Base-by-base conservation (phyloP, 2,329 filamentous ascomycete species). In the Graphium sp. region DNA sequence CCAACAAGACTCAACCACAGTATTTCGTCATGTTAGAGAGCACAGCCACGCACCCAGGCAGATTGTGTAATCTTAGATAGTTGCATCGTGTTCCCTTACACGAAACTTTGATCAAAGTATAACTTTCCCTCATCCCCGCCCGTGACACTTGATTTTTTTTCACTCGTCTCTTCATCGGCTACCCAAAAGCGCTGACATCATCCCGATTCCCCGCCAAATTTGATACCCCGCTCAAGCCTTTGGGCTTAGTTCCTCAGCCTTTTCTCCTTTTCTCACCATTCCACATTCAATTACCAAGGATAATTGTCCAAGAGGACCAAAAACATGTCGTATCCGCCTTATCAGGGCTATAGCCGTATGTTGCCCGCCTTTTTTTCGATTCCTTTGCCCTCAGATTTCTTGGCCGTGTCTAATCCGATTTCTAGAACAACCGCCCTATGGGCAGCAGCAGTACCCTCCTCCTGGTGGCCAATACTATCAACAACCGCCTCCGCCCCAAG, bases 321-420 rank as follows among this genome's bases (percentile, higher is more conserved):
- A 12, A 27, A 13, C 33, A 47, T 26, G 34, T 48, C 52, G 29
- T 49, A 40, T 17, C 42, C 44, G 24, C 50, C 48, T 21, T 45
- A 45, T 18, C 52, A 55, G 35, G 53, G 52, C 37, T 56, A 57
- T 37, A 49, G 50, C 22, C 50, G 50, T 21, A 44, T 50, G 34
- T 46, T 49, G 16, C 44, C 44, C 18, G 41, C 45, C 25, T 44
- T 43, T 26, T 43, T n/a, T n/a, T n/a, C n/a, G n/a, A n/a, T n/a
- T n/a, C n/a, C n/a, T n/a, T n/a, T n/a, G n/a, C n/a, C n/a, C n/a
- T n/a, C n/a, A n/a, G n/a, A n/a, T n/a, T n/a, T n/a, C n/a, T n/a
- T n/a, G n/a, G 38, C 12, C 42, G 44, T 4, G 45, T 42, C 14
- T 43, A 47, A 20, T 44, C 42, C 24, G 39, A 40, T 52, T 52